These are phyloP conservation scores for Pulveroboletus ravenelii DNA, from an alignment of 768 basidiomycete species.

Conservation along the genomic window DNA sequence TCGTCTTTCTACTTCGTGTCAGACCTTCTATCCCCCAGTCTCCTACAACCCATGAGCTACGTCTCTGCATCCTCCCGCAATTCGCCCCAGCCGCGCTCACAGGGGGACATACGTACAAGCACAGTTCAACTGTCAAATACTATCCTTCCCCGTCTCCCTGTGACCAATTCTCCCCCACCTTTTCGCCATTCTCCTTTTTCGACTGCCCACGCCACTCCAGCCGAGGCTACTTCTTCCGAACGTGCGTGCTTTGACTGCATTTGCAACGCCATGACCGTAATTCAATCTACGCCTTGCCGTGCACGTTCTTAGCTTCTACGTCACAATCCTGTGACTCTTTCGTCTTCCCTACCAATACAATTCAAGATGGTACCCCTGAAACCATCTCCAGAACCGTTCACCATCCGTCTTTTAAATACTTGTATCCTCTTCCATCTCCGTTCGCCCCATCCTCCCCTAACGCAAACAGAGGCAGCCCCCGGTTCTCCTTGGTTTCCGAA, in stretches of 20 bases:
- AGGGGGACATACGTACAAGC: conserved; percentile 57
- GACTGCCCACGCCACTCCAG: conserved; percentile 14
- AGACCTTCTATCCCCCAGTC: conserved; percentile 31
- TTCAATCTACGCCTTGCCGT: conserved; percentile 1
- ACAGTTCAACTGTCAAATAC: conserved; percentile 63
- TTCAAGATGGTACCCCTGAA: conserved; percentile 24
- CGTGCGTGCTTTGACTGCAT: conserved; percentile 18
- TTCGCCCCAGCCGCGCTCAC: conserved; percentile 43
- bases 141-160: conserved; percentile 24
- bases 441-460: conserved; percentile 19
- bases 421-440: conserved; percentile 19
- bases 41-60: conserved; percentile 54
- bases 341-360: conserved; percentile 34
- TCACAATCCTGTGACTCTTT: conserved; percentile 33
- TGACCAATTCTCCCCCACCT: not conserved
- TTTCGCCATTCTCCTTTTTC: conserved; percentile 2
- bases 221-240: conserved; percentile 19
- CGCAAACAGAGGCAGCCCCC: conserved; percentile 22
- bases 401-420: conserved; percentile 16
- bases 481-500: conserved; percentile 20
- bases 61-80: conserved; percentile 23
- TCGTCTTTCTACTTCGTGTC: not conserved
- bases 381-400: conserved; percentile 14
- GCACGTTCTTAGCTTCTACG: conserved; percentile 23
- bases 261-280: conserved; percentile 10